Conservation (phyloP, 805 yeast species). For the Metschnikowia orientalis region DNA sequence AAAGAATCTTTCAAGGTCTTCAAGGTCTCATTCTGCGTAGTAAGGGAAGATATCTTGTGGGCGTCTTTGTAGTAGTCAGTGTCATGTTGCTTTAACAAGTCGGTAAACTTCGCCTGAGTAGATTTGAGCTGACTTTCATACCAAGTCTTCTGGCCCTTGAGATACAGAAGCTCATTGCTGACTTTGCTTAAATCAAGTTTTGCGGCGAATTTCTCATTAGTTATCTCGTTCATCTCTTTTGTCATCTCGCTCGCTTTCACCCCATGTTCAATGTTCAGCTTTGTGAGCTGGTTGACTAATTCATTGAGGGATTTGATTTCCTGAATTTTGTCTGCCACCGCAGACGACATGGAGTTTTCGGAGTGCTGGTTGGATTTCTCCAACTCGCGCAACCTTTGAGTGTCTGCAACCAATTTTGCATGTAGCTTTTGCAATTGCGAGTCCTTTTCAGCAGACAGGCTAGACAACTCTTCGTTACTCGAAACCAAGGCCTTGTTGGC, state of each 20-base stretch:
- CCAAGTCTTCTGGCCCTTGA: slow-evolving; percentile 37
- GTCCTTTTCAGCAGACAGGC: background rate
- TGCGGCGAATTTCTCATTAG: slow-evolving; percentile 33
- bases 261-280: slow-evolving; percentile 34
- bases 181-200: slow-evolving; percentile 34
- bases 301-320: slow-evolving; percentile 27
- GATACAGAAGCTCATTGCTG: slow-evolving; percentile 31
- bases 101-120: slow-evolving; percentile 35
- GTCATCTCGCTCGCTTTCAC: slow-evolving; percentile 32
- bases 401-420: slow-evolving; percentile 14
- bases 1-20: slow-evolving; percentile 26
- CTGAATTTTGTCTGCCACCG: slow-evolving; percentile 17
- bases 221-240: slow-evolving; percentile 33
- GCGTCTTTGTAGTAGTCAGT: slow-evolving; percentile 29
- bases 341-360: slow-evolving; percentile 4
- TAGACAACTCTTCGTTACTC: slow-evolving; percentile 15
- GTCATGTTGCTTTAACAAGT: slow-evolving; percentile 36
- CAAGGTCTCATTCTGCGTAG: slow-evolving; percentile 26
- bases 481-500: slow-evolving; percentile 20
- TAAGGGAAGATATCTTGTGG: slow-evolving; percentile 27
- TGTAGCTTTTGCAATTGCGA: slow-evolving; percentile 11
- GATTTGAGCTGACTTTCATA: slow-evolving; percentile 34
- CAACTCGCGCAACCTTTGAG: slow-evolving; percentile 16
- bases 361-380: slow-evolving; percentile 14
- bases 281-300: slow-evolving; percentile 26